Evolutionary conservation across 2,329 filamentous ascomycete species (phyloP).

Genomic region (Thermomyces lanuginosus): DNA sequence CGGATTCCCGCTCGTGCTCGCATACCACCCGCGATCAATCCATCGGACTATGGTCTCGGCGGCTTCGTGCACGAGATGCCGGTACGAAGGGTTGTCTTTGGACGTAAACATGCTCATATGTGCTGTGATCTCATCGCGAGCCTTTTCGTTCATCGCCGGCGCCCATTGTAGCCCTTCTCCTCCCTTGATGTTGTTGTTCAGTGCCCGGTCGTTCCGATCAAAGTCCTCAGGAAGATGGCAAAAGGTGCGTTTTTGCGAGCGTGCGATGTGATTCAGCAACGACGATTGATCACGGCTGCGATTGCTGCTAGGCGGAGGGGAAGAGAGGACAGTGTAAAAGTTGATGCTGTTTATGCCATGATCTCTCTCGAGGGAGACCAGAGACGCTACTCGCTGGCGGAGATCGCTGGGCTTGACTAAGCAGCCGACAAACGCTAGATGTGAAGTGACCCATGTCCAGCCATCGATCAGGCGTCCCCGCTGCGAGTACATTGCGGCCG

Average conservation of each 20-base stretch:
- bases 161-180: conserved; percentile 42
- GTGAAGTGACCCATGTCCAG: conserved; percentile 68
- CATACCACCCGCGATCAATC: conserved; percentile 26
- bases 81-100: conserved; percentile 30
- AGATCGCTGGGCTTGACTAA: conserved; percentile 72
- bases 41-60: conserved; percentile 23
- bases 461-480: conserved; percentile 63
- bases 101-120: conserved; percentile 44
- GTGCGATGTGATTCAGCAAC: conserved; percentile 14
- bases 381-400: conserved; percentile 50
- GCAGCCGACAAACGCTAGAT: conserved; percentile 86
- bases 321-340: conserved; percentile 61
- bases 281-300: conserved; percentile 3
- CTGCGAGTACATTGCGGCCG: conserved; percentile 72
- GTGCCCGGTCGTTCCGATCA: conserved; percentile 11
- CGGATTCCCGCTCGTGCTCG: conserved; percentile 10
- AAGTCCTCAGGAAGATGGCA: conserved; percentile 57
- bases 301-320: conserved; percentile 13
- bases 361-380: conserved; percentile 49
- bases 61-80: conserved; percentile 22
- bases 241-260: conserved; percentile 59
- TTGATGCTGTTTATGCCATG: conserved; percentile 65
- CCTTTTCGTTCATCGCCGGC: conserved; percentile 61
- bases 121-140: conserved; percentile 60
- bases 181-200: too few species aligned